These are phyloP conservation scores for Arthroderma uncinatum DNA, from an alignment of 2,329 filamentous ascomycete genomes.

Conservation along the genomic window DNA sequence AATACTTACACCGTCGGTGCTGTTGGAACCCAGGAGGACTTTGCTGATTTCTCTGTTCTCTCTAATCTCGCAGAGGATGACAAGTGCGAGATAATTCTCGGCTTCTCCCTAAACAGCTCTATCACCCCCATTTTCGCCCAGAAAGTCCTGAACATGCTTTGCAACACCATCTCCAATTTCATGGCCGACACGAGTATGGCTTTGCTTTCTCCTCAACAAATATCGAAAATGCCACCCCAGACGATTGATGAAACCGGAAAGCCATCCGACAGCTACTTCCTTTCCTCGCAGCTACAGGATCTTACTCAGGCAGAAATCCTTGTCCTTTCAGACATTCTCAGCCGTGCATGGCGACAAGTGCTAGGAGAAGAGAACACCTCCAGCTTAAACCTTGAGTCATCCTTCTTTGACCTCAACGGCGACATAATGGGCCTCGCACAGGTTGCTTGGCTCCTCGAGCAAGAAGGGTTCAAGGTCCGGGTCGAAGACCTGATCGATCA, in stretches of 20 bases:
- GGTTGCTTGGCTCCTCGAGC: slow-evolving; percentile 31
- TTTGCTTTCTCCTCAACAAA: slow-evolving; percentile 25
- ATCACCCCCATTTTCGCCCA: slow-evolving; percentile 25
- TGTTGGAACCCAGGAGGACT: slow-evolving; percentile 30
- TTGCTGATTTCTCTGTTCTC: slow-evolving; percentile 31
- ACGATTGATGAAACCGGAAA: slow-evolving; percentile 17
- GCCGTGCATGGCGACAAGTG: slow-evolving; percentile 32
- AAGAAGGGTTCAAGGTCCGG: slow-evolving; percentile 30
- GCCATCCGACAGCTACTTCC: slow-evolving; percentile 23
- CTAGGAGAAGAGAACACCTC: slow-evolving; percentile 21
- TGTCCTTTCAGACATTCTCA: slow-evolving; percentile 31
- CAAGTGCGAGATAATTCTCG: slow-evolving; percentile 27
- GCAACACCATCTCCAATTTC: slow-evolving; percentile 28
- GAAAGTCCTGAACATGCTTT: slow-evolving; percentile 32
- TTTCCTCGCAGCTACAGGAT: slow-evolving; percentile 28
- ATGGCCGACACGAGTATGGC: slow-evolving; percentile 26
- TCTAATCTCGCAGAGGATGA: slow-evolving; percentile 27
- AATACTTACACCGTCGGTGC: slow-evolving; percentile 31
- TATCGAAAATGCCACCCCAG: slow-evolving; percentile 25
- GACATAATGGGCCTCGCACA: slow-evolving; percentile 34
- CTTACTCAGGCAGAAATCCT: slow-evolving; percentile 30
- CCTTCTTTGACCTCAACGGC: slow-evolving; percentile 34
- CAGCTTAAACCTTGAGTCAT: slow-evolving; percentile 27
- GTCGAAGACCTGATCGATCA: slow-evolving; percentile 33
- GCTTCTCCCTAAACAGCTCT: slow-evolving; percentile 29